Evolutionary conservation across 768 basidiomycete genomes (phyloP).

Genomic region (Chalciporus sphaerocephalus): DNA sequence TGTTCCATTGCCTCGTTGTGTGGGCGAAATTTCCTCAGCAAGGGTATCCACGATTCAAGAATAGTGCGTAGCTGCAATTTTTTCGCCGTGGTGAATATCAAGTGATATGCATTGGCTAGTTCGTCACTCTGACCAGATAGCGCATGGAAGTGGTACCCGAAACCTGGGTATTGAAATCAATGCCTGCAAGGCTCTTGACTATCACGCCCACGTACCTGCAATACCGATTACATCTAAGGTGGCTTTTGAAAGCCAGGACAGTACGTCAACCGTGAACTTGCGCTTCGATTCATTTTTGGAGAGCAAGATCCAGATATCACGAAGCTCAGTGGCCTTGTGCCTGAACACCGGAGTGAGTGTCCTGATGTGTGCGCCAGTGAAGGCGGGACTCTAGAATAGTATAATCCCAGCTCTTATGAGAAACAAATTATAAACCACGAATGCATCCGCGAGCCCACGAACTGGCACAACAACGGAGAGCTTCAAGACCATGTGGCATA

Average conservation of each 20-base stretch:
- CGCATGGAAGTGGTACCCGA: constrained; percentile 51
- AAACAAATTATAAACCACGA: not conserved
- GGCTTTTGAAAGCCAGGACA: constrained; percentile 60
- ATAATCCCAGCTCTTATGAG: not conserved
- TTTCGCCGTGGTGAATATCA: constrained; percentile 51
- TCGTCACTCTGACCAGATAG: constrained; percentile 46
- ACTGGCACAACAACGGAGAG: not conserved
- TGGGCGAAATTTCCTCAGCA: constrained; percentile 46
- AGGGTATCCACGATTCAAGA: constrained; percentile 55
- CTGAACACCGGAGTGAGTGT: constrained; percentile 54
- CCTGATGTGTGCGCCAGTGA: constrained; percentile 46
- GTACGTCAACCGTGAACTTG: constrained; percentile 45
- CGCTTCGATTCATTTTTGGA: constrained; percentile 15
- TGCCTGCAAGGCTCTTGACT: not conserved
- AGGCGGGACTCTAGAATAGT: constrained; percentile 43
- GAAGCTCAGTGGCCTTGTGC: constrained; percentile 52
- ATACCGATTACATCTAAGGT: constrained; percentile 78
- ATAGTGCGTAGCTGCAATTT: constrained; percentile 51
- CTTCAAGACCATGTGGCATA: not conserved
- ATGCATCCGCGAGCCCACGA: not conserved
- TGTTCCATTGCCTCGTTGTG: constrained; percentile 41
- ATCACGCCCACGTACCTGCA: constrained; percentile 40
- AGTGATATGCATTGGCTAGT: constrained; percentile 50
- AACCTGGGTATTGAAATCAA: constrained; percentile 37
- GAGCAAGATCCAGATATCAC: constrained; percentile 38